Evolutionary conservation across 208 protist species (phyloP).

Genomic region (Crithidia thermophila): DNA sequence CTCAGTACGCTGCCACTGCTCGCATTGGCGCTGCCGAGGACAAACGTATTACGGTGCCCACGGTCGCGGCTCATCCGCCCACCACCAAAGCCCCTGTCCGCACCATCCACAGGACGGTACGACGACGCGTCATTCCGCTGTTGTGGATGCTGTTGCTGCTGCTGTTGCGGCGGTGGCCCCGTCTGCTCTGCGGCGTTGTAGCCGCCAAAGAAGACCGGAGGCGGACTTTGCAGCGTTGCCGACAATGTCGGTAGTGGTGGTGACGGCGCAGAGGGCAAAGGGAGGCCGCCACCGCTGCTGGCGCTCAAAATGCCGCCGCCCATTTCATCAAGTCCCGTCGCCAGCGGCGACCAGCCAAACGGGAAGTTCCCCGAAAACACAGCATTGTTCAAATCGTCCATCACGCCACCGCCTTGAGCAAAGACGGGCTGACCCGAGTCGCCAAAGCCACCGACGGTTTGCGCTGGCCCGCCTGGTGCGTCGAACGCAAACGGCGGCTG

Average conservation of each 20-base stretch:
- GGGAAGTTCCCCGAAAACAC: conserved; percentile 7
- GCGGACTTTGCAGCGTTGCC: too few species aligned
- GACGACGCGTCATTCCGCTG: too few species aligned
- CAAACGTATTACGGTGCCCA: not conserved
- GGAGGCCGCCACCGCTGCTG: not conserved
- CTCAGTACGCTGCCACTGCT: conserved; percentile 10
- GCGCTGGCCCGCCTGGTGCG: not conserved
- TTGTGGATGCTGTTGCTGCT: not conserved
- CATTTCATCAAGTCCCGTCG: not conserved
- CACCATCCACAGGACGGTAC: too few species aligned
- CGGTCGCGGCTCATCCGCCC: not conserved
- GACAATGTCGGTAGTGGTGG: not conserved
- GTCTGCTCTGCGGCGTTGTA: not conserved
- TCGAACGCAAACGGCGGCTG: not conserved
- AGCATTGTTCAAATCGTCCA: not conserved
- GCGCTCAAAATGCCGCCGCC: conserved; percentile 4
- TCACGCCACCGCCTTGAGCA: not conserved
- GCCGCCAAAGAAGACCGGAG: conserved; percentile 9
- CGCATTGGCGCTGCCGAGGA: conserved; percentile 1
- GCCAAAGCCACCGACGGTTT: not conserved
- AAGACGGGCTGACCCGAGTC: conserved; percentile 2
- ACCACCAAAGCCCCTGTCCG: too few species aligned
- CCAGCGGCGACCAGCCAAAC: conserved; percentile 25
- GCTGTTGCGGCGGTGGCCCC: not conserved
- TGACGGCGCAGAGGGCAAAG: not conserved